Evolutionary conservation across 2,329 filamentous ascomycete species (phyloP), one percentile per base, ranked within the genome.

Genomic region (Lasiodiplodia hormozganensis): DNA sequence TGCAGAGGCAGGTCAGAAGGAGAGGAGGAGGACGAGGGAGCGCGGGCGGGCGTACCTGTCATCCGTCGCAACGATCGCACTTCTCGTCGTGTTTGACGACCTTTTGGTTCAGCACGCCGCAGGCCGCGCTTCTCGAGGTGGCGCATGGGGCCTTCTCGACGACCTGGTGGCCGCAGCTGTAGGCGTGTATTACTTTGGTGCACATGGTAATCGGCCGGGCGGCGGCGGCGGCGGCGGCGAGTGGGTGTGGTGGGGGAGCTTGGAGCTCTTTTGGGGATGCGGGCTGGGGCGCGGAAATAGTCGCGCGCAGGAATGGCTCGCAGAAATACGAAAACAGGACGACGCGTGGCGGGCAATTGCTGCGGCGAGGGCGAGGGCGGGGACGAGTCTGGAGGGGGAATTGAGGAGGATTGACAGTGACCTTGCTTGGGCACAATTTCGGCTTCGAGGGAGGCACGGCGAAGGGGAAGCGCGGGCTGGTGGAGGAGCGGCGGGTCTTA

Each of bases 1-100:
- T 75, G 54, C 23, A 38, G 23, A 36, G 31, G 25, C 5, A 34
- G 11, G 62, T 66, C 38, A 60, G 65, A 67, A 18, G 16, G 25
- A 8, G 25, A 16, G 16, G 34, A 36, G 7, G n/a, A 23, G 31
- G 34, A 16, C 4, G 8, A 10, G 31, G 31, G 31, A 34, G 31
- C 31, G 31, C 31, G 31, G 8, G 60, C 21, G 67, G 71, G 51
- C 54, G 60, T 64, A 64, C 78, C 76, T 76, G 76, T 78, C 78
- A 83, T 71, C 80, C 79, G 70, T 82, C 81, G 72, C 83, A 85
- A 53, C 74, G 73, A 70, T 81, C 79, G 70, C 83, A 85, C 72
- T 82, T 83, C 70, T 82, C 81, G 65, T 82, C 81, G 73, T 85
- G 82, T 72, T 81, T 82, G 75, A 85, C 77, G 21, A 74, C 78